Base-by-base conservation (phyloP, 345 rosid species). In the Salix brachista region DNA sequence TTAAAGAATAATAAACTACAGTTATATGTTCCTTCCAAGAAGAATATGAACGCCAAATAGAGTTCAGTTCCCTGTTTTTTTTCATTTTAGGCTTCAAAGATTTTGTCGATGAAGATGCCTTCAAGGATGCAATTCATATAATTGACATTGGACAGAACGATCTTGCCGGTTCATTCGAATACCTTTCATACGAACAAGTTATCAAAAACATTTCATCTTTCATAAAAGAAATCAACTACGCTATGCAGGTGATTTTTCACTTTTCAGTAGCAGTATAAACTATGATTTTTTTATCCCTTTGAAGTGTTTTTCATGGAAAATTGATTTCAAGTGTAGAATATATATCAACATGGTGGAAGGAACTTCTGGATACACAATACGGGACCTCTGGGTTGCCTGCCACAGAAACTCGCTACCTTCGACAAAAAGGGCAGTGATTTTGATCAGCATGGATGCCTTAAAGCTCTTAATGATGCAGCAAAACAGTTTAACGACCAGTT, bases 101-200 rank as follows among this genome's bases (percentile, higher is more conserved):
- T 69, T 85, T 87, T 80, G 67, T 87, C 0, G 69, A 74, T 17
- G 90, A 84, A 21, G 80, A 80, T 39, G 86, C 81, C 67, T 91
- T 85, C 72, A 52, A 48, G 76, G 79, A 86, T 44, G 96, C 94
- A 46, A 85, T 91, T 13, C 83, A 91, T 81, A 78, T 78, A 70
- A 83, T 90, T 10, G 92, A 91, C 65, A 91, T 90, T 26, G 94
- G 96, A 58, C 94, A 91, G 79, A 91, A 91, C 48, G 94, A 91
- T 83, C 81, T 91, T 36, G 83, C 87, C 17, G 80, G 74, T 25
- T 73, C 83, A 18, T 81, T 82, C 48, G 64, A 30, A 36, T 52
- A 81, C 78, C 88, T 87, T 56, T 28, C 83, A 9, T 85, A 80
- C 10, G 41, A 79, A 36, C 75, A 85, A 75, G 88, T 86, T 66